Conservation (phyloP, 306 rosid genomes). For the Glycine latifolia region DNA sequence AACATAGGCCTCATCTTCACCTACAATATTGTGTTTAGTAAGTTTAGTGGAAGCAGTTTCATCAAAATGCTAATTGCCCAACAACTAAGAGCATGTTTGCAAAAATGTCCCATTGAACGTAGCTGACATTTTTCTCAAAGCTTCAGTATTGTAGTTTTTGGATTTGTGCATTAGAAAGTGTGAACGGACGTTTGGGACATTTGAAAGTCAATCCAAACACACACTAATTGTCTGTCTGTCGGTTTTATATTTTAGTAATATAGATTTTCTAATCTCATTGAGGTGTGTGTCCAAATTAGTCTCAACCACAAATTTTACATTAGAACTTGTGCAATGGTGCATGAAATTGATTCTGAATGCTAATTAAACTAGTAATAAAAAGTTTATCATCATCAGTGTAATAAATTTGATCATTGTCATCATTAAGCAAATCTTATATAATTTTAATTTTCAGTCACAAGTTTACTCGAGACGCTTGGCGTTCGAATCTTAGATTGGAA, state of each 20-base stretch:
- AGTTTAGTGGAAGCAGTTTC: conserved; percentile 21
- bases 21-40: conserved; percentile 45
- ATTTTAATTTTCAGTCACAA: conserved; percentile 7
- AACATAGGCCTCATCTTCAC: conserved; percentile 84
- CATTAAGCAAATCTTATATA: background rate
- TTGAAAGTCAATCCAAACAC: no score
- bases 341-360: background rate
- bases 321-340: background rate
- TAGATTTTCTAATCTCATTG: no score
- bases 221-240: background rate
- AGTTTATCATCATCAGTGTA: background rate
- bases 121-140: no score
- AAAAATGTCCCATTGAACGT: no score
- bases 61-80: conserved; percentile 5
- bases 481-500: background rate
- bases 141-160: no score
- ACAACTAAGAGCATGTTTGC: background rate
- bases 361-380: background rate
- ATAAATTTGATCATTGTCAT: background rate
- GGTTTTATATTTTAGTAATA: background rate
- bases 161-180: no score
- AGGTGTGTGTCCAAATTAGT: background rate
- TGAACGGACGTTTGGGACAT: no score
- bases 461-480: background rate
- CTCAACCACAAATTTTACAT: background rate